phyloP scores from a whole-genome alignment of 371 early-diverging fungal genomes.

The Modicella reniformis region DNA sequence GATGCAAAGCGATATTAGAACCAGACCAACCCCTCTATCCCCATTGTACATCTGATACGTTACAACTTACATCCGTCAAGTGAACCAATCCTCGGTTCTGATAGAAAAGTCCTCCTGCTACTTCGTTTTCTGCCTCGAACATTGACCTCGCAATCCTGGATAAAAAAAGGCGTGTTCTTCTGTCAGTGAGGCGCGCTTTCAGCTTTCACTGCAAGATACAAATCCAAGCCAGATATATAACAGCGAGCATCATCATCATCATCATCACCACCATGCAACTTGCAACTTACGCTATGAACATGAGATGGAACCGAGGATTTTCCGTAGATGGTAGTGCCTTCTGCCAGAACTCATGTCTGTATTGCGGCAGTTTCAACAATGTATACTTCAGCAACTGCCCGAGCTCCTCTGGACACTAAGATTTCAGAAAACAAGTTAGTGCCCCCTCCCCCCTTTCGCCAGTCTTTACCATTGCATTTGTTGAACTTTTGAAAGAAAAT shows the following conservation, averaged over 20 bases:
- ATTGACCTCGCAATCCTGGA: conserved; percentile 35
- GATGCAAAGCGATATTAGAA: background rate
- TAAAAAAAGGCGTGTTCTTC: too few relatives aligned
- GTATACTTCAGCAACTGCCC: conserved; percentile 32
- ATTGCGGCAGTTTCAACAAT: conserved; percentile 23
- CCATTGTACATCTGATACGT: too few relatives aligned
- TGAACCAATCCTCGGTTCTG: conserved; percentile 30
- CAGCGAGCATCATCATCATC: too few relatives aligned
- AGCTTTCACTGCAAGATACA: too few relatives aligned
- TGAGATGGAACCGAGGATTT: conserved; percentile 4
- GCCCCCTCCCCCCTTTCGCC: too few relatives aligned
- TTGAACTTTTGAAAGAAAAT: too few relatives aligned
- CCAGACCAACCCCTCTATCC: too few relatives aligned
- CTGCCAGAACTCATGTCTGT: conserved; percentile 46
- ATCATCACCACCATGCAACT: too few relatives aligned
- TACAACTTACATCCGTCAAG: conserved; percentile 41
- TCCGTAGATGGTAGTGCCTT: conserved; percentile 15
- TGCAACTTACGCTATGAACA: conserved; percentile 25
- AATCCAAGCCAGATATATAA: too few relatives aligned
- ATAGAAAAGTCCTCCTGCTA: conserved; percentile 35
- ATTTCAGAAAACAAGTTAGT: background rate
- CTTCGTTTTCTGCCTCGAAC: conserved; percentile 36
- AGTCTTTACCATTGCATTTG: too few relatives aligned
- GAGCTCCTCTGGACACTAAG: conserved; percentile 45
- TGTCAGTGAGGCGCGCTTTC: too few relatives aligned